phyloP scores from a whole-genome alignment of 352 stramenopile species.

The Pythium brachiatum region DNA sequence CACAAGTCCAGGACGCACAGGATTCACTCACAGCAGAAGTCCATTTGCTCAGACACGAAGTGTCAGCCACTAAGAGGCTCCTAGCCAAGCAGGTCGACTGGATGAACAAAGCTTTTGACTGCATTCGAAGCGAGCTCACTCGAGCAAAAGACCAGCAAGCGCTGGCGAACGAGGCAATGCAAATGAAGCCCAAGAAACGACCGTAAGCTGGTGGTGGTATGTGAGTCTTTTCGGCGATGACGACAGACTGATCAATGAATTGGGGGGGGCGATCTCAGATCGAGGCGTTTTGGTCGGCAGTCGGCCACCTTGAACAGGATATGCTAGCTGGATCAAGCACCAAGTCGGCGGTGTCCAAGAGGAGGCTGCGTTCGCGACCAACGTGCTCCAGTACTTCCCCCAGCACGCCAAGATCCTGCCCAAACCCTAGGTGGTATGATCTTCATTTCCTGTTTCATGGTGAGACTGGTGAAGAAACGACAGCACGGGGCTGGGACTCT shows the following conservation, averaged over 20 bases:
- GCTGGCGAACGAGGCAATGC: slow-evolving; percentile 24
- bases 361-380: slow-evolving; percentile 25
- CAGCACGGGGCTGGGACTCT: too few species aligned
- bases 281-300: slow-evolving; percentile 27
- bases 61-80: slow-evolving; percentile 37
- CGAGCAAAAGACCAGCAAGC: slow-evolving; percentile 35
- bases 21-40: slow-evolving; percentile 41
- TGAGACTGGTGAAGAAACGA: too few species aligned
- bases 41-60: slow-evolving; percentile 45
- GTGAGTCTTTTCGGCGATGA: too few species aligned
- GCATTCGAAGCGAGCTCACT: slow-evolving; percentile 34
- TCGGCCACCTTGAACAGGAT: slow-evolving; percentile 36
- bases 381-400: slow-evolving; percentile 31
- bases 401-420: slow-evolving; percentile 35
- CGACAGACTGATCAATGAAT: too few species aligned
- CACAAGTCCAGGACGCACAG: slow-evolving; percentile 47
- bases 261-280: too few species aligned
- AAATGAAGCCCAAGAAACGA: slow-evolving; percentile 10
- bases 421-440: too few species aligned
- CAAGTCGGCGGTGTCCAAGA: slow-evolving; percentile 30
- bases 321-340: slow-evolving; percentile 50
- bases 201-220: neutral
- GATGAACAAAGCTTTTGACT: slow-evolving; percentile 43
- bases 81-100: slow-evolving; percentile 36
- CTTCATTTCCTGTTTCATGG: too few species aligned